Base-by-base conservation (phyloP, 306 rosid species). In the Medicago ruthenica region DNA sequence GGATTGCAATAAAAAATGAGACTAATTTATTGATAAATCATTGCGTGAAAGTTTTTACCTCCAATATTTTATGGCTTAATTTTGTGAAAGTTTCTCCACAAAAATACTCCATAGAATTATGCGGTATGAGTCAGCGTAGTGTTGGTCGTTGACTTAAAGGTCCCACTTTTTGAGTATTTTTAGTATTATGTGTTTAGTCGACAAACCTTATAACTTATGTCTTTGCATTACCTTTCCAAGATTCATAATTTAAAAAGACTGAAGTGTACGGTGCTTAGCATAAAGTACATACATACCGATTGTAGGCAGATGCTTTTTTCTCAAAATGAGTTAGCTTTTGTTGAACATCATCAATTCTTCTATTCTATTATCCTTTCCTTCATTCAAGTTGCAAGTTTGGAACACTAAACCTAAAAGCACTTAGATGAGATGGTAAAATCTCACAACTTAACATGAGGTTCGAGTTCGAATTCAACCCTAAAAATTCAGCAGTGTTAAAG, bases 321-420 rank as follows among this genome's bases (percentile, higher is more conserved):
- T 21, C 4, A 1, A 15, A 20, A 10, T 57, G 61, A 10, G n/a
- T 58, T 20, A 51, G 2, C n/a, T 71, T 62, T 71, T 61, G 41
- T 61, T 5, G 58, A 62, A 71, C 24, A 79, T 62, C 66, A 78
- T 62, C 58, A 7, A 60, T 60, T 58, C 37, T 21, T 10, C 3
- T 4, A 47, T 14, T 3, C 27, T 69, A 31, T 18, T 42, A 45
- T 69, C 18, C 21, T 18, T 61, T 8, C 41, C 22, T 61, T 8
- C 41, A 22, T 9, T 72, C 82, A 61, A 78, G 41, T 79, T 79
- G 82, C 73, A 45, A 13, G 5, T 12, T 15, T 45, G 7, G 7
- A 5, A 34, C 37, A 34, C 37, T 4, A 34, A 34, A 34, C 7
- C 4, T 34, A 34, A 34, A 0, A 5, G 1, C 37, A 24, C 27